Evolutionary conservation across 2,329 filamentous ascomycete species (phyloP), one percentile per base, ranked within the genome.

Genomic region (Chaetomium sp.): DNA sequence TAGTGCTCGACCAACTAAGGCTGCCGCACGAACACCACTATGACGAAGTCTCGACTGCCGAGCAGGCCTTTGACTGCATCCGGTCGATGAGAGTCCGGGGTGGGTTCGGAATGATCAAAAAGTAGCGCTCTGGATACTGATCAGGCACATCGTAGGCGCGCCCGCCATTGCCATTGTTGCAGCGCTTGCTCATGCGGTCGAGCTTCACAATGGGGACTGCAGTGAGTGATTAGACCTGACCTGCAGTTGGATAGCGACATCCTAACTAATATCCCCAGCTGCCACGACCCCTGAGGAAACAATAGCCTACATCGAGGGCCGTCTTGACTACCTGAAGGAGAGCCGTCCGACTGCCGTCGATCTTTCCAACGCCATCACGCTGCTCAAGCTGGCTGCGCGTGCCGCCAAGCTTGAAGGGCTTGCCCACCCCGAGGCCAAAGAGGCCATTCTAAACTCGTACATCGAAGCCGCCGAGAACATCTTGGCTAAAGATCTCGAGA

Each of bases 141-240:
- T 47, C 8, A 6, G 48, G 9, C 52, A 7, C 12, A 9, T 42
- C 11, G 2, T 41, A 76, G 87, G 89, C 42, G 94, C 94, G 5
- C 94, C 94, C 0, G 94, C 94, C 46, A 99, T 99, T 70, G 94
- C 94, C 45, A 97, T 99, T 61, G 94, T 99, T n/a, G 94, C 94
- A 27, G 89, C 88, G 19, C 80, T 99, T 37, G 86, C 89, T 2
- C 81, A 96, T 38, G 91, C 91, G 1, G 89, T 96, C 7, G 92
- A 97, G 70, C 73, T 97, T 7, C 76, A 84, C 50, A 80, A 81
- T 6, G 79, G 79, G 57, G 71, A 67, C 48, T 75, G 72, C 64
- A 68, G 74, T 74, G 65, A 57, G 72, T 71, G 6, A 37, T 8
- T 6, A 12, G 2, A 42, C 14, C 32, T 6, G 19, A 27, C 19